A percentile compares a stretch with the other conserved stretches of the same genome.
Conservation (phyloP, 2,329 filamentous ascomycete species). For the Diaporthe longicolla region DNA sequence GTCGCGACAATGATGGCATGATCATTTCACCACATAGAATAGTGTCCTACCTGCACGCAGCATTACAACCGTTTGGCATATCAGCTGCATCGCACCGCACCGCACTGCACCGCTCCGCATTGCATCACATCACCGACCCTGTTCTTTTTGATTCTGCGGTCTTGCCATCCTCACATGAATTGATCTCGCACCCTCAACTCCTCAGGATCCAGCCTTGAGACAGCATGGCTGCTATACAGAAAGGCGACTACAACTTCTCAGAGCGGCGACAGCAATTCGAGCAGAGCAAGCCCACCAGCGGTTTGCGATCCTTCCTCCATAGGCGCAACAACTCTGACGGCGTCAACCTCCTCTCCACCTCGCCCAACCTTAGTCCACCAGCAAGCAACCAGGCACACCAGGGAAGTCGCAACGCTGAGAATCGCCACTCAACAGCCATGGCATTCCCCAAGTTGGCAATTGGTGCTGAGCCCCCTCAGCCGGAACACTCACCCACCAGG, state of each 20-base stretch:
- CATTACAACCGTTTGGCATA: slow-evolving; percentile 15
- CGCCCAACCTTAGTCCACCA: slow-evolving; percentile 21
- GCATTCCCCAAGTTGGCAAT: slow-evolving; percentile 38
- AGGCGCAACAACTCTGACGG: slow-evolving; percentile 42
- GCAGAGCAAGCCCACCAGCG: slow-evolving; percentile 38
- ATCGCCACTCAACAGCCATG: slow-evolving; percentile 26
- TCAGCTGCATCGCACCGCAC: neutral
- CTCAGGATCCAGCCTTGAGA: slow-evolving; percentile 13
- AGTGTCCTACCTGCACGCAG: neutral
- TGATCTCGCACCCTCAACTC: slow-evolving; percentile 2
- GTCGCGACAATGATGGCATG: slow-evolving; percentile 20
- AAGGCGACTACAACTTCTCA: slow-evolving; percentile 42
- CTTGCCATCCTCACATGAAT: slow-evolving; percentile 26
- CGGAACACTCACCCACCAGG: slow-evolving; percentile 36
- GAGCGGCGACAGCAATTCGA: slow-evolving; percentile 42
- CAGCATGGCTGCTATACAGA: slow-evolving; percentile 42
- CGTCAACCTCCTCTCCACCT: slow-evolving; percentile 35
- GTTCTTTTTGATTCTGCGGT: neutral
- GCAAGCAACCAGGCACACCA: slow-evolving; percentile 17
- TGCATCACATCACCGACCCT: neutral
- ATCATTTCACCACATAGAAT: slow-evolving; percentile 22
- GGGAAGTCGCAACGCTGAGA: slow-evolving; percentile 10
- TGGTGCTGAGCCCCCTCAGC: slow-evolving; percentile 30
- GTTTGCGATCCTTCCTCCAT: slow-evolving; percentile 39
- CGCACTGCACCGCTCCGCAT: neutral